These are phyloP conservation scores for Durotheca rogersii DNA, from an alignment of 495 filamentous ascomycete genomes.

Conservation along the genomic window DNA sequence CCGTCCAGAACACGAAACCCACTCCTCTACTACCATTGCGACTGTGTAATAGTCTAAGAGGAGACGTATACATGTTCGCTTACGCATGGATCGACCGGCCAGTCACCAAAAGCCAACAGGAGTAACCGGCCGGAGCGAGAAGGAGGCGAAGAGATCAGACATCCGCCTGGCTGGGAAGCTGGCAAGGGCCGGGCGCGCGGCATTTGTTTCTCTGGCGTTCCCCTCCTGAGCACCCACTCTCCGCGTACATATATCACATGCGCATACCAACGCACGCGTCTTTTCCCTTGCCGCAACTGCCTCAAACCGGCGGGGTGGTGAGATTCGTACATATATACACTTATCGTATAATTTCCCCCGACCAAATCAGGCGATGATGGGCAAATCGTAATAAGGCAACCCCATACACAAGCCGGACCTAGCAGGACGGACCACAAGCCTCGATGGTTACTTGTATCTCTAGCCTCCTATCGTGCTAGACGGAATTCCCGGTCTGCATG, in stretches of 20 bases:
- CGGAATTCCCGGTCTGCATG: background rate
- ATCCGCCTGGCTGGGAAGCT: no score
- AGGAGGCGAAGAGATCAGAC: no score
- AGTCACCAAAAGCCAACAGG: background rate
- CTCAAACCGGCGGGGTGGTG: constrained; percentile 20
- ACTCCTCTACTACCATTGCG: no score
- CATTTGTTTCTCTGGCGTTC: background rate
- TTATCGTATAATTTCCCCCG: no score
- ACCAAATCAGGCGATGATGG: constrained; percentile 21
- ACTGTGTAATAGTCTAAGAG: no score
- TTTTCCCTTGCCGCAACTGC: constrained; percentile 17
- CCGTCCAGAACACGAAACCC: background rate
- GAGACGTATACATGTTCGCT: no score
- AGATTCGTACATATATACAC: constrained; percentile 24
- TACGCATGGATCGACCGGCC: no score
- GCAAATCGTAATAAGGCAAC: constrained; percentile 22
- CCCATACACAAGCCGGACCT: constrained; percentile 8
- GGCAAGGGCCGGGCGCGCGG: background rate
- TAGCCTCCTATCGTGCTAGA: background rate
- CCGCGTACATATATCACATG: no score
- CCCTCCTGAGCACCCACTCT: background rate
- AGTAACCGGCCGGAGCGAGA: background rate
- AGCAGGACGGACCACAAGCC: constrained; percentile 6
- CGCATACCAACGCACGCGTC: no score
- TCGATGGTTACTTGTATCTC: background rate